Base-by-base conservation (phyloP, 2,329 filamentous ascomycete genomes). In the Colletotrichum sp. region DNA sequence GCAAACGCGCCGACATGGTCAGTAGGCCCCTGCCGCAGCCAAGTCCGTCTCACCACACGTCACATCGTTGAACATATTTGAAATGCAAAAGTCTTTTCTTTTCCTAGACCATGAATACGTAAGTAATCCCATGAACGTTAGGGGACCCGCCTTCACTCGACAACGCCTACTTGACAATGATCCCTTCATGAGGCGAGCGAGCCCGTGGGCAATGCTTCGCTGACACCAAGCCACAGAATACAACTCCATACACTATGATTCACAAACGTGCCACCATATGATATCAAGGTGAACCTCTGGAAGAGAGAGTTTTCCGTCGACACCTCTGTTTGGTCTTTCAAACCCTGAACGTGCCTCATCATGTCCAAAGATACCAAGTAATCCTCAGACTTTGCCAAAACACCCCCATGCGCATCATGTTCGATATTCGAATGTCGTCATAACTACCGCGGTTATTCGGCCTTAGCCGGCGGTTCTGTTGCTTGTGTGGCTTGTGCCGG, bases 241-340 rank as follows among this genome's bases (percentile, higher is more conserved):
- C 68, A 73, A 77, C 77, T 71, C 77, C 77, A 34, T 71, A 69
- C 75, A 77, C 72, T 71, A 78, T 76, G 69, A 74, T 52, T 70
- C 75, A 57, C 69, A 76, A 15, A 75, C 34, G 55, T 73, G 60
- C 66, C 71, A 44, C 66, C 71, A 44, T 61, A 66, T 74, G 52
- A 75, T 34, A 44, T 48, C 34, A 70, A 72, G 22, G 34, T 71
- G 60, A 44, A 60, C 71, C 15, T 39, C n/a, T 64, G 39, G 30
- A 69, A 77, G 69, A 74, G 27, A 15, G 44, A 65, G 64, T 25
- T 27, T 36, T 59, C 55, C 71, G 16, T 74, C 67, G 39, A 65
- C 44, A 30, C 52, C 44, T 27, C 36, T 66, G 19, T 30, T 36
- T 48, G 19, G 34, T 27, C 27, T 64, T 73, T 30, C 27, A 16